Conservation (phyloP, 768 basidiomycete species). For the Lentinula raphanica region DNA sequence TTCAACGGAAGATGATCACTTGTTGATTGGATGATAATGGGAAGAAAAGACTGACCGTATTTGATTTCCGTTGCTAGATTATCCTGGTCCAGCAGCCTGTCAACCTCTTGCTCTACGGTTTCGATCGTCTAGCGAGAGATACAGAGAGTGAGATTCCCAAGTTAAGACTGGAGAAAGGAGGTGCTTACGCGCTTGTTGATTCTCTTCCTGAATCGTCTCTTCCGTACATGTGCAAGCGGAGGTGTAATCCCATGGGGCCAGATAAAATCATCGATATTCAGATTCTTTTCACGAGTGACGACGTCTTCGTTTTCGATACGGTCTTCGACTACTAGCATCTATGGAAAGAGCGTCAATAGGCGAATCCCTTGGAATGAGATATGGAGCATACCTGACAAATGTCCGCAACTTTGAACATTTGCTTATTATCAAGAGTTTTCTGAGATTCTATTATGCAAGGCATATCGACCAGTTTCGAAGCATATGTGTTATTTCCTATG, state of each 20-base stretch:
- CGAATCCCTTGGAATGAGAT: background rate
- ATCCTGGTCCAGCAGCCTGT: slow-evolving; percentile 79
- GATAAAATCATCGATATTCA: slow-evolving; percentile 93
- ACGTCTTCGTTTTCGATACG: slow-evolving; percentile 68
- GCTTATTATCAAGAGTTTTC: slow-evolving; percentile 93
- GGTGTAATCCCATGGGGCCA: slow-evolving; percentile 97
- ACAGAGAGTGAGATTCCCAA: background rate
- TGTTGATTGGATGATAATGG: background rate
- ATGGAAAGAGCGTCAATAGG: background rate
- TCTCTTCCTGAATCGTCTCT: slow-evolving; percentile 88
- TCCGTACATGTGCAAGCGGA: slow-evolving; percentile 84
- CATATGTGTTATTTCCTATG: slow-evolving; percentile 72
- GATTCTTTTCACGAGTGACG: slow-evolving; percentile 53
- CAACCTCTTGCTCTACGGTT: slow-evolving; percentile 90
- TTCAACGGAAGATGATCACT: slow-evolving; percentile 25
- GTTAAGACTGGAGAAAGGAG: slow-evolving; percentile 6
- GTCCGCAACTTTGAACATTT: slow-evolving; percentile 98
- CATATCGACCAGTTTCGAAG: slow-evolving; percentile 92
- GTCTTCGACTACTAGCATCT: slow-evolving; percentile 93
- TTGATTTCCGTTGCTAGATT: slow-evolving; percentile 67
- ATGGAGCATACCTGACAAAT: slow-evolving; percentile 77
- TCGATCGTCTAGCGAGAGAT: slow-evolving; percentile 70
- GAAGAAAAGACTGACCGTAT: slow-evolving; percentile 49
- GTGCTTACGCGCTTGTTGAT: slow-evolving; percentile 70
- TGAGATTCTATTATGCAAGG: slow-evolving; percentile 93